These are phyloP conservation scores for Talaromyces sp. DNA, from an alignment of 2,329 filamentous ascomycete species.

Conservation along the genomic window DNA sequence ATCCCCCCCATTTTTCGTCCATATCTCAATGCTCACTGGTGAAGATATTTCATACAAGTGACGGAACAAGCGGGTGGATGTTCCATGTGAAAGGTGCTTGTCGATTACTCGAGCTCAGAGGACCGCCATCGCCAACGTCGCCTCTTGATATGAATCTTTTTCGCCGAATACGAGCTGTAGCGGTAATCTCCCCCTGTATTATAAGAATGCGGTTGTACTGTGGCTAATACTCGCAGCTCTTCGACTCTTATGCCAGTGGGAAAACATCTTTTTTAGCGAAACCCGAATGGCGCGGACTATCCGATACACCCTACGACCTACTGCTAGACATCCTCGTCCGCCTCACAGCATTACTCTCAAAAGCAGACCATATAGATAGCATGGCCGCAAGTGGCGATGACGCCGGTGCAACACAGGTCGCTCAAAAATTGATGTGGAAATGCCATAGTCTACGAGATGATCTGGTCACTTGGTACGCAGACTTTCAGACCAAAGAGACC, in stretches of 20 bases:
- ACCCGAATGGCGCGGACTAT: conserved; percentile 17
- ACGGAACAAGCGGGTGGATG: conserved; percentile 18
- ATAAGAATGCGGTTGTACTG: neutral
- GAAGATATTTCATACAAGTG: conserved; percentile 16
- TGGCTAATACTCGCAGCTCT: conserved; percentile 12
- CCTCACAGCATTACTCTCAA: conserved; percentile 13
- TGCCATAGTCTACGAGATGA: conserved; percentile 15
- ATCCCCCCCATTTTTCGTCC: neutral
- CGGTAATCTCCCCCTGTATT: conserved; percentile 7
- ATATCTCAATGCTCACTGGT: neutral
- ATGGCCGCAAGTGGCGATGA: neutral
- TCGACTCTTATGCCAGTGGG: conserved; percentile 17
- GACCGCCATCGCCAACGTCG: conserved; percentile 12
- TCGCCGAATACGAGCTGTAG: conserved; percentile 18
- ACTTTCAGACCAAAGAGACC: conserved; percentile 15
- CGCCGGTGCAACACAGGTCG: neutral
- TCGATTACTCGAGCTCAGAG: conserved; percentile 15
- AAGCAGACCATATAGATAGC: conserved; percentile 16
- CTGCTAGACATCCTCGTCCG: conserved; percentile 17
- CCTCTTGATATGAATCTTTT: conserved; percentile 19
- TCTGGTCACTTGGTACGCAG: conserved; percentile 14
- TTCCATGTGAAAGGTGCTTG: conserved; percentile 19
- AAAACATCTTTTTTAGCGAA: conserved; percentile 17
- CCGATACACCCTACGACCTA: conserved; percentile 16
- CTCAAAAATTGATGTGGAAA: conserved; percentile 9